phyloP scores from a whole-genome alignment of 352 stramenopile species.

The Pythium dissimile region DNA sequence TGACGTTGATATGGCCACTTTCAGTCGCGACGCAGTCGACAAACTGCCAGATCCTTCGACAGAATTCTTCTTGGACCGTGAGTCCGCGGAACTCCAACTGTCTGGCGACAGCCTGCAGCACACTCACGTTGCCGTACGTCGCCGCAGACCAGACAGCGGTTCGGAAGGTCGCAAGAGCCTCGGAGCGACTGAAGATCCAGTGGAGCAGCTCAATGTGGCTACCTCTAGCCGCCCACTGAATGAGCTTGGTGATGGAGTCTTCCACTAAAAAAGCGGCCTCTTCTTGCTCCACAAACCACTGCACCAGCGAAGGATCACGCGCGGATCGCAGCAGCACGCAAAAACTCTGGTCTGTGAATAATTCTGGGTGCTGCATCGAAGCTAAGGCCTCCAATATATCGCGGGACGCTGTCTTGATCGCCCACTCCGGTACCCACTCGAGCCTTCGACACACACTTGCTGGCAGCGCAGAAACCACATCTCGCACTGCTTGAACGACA shows the following conservation, averaged over 20 bases:
- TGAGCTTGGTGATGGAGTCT: not conserved
- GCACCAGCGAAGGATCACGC: not conserved
- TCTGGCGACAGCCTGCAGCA: not conserved
- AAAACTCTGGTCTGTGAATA: constrained; percentile 1
- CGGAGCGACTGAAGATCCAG: not conserved
- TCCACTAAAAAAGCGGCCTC: not conserved
- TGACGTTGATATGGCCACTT: constrained; percentile 6
- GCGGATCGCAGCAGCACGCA: not conserved
- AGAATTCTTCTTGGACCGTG: not conserved
- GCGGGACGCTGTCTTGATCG: not conserved
- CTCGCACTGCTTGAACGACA: not conserved
- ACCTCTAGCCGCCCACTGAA: constrained; percentile 8
- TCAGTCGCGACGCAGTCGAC: not conserved
- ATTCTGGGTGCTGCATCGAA: not conserved
- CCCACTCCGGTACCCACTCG: constrained; percentile 7
- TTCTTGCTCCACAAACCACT: constrained; percentile 11
- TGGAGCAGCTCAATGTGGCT: constrained; percentile 5
- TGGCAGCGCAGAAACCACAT: not conserved
- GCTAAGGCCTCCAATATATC: not conserved
- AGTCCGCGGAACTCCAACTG: not conserved
- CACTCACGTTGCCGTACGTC: constrained; percentile 1
- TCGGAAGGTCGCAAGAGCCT: constrained; percentile 12
- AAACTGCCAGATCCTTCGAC: not conserved
- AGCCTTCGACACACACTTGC: not conserved
- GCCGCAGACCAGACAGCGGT: constrained; percentile 10